Conservation (phyloP, 208 protist species). For the Leishmania mexicana region DNA sequence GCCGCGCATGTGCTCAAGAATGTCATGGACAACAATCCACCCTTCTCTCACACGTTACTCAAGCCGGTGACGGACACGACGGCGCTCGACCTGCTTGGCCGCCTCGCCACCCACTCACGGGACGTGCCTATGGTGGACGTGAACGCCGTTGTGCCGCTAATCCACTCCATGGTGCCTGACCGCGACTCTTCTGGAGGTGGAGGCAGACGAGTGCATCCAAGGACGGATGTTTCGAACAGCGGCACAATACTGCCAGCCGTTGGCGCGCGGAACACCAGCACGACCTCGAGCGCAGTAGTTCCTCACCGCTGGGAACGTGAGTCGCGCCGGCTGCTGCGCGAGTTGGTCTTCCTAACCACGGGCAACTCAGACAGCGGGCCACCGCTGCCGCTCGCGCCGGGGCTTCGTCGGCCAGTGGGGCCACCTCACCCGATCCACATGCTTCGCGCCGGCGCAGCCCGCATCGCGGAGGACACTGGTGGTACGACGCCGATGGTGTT, state of each 20-base stretch:
- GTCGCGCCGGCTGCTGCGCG: constrained; percentile 46
- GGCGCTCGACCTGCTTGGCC: constrained; percentile 51
- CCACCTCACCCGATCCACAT: constrained; percentile 50
- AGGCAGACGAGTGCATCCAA: background rate
- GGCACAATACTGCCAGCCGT: background rate
- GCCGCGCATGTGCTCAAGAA: constrained; percentile 68
- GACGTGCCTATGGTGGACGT: constrained; percentile 74
- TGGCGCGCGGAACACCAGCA: background rate
- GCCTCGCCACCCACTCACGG: constrained; percentile 31
- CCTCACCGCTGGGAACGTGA: constrained; percentile 40
- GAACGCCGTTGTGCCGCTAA: constrained; percentile 70
- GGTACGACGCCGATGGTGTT: constrained; percentile 69
- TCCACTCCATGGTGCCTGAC: constrained; percentile 31
- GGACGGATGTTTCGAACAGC: background rate
- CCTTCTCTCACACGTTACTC: constrained; percentile 75
- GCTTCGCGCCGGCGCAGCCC: constrained; percentile 40
- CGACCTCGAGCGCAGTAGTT: background rate
- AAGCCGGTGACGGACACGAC: constrained; percentile 64
- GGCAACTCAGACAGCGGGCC: constrained; percentile 24
- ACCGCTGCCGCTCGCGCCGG: constrained; percentile 31
- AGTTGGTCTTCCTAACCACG: constrained; percentile 62
- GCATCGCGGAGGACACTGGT: constrained; percentile 44
- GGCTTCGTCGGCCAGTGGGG: constrained; percentile 27
- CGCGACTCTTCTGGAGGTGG: background rate
- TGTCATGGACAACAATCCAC: constrained; percentile 64